Base-by-base conservation (phyloP, 352 stramenopile genomes). In the Globisporangium acanthophoron region DNA sequence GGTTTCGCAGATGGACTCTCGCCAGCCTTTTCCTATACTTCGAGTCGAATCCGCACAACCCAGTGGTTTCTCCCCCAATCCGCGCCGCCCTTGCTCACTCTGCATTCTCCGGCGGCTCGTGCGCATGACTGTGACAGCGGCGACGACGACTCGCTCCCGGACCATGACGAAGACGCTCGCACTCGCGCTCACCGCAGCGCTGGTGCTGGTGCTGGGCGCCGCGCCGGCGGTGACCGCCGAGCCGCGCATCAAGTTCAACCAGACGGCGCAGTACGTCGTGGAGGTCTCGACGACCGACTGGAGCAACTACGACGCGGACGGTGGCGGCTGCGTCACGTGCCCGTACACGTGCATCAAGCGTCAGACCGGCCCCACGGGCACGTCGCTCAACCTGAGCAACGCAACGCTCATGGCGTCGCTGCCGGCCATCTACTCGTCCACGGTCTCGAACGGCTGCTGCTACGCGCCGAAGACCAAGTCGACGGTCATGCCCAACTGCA, bases 301-400 rank as follows among this genome's bases (percentile, higher is more conserved):
- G 85, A 87, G 74, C 62, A 95, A 95, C 72, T 91, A 88, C 71
- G 78, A 83, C 39, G 33, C 67, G 6, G 80, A 91, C n/a, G 80
- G 70, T 43, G 76, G 85, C 49, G 85, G 85, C 56, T 93, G 85
- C 59, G 81, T 93, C 40, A 95, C 85, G 49, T 95, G 85, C 43
- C 85, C 85, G 1, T 95, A 93, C 73, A 93, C 85, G 53, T 95
- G 85, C 61, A 75, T 95, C 44, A 78, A 81, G 49, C 81, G 74
- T 24, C 67, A 71, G 7, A 86, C 76, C 29, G 85, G 81, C 45
- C 87, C 85, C 31, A 83, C 87, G 56, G 85, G 83, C 53, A 85
- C 80, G 27, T 84, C 76, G 55, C 83, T 95, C 62, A 95, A 95
- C 67, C 59, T 80, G 0, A 86, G 65, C 41, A 95, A 95, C 71